phyloP scores from a whole-genome alignment of 208 protist genomes.

The Dictyostelium gargantuum region DNA sequence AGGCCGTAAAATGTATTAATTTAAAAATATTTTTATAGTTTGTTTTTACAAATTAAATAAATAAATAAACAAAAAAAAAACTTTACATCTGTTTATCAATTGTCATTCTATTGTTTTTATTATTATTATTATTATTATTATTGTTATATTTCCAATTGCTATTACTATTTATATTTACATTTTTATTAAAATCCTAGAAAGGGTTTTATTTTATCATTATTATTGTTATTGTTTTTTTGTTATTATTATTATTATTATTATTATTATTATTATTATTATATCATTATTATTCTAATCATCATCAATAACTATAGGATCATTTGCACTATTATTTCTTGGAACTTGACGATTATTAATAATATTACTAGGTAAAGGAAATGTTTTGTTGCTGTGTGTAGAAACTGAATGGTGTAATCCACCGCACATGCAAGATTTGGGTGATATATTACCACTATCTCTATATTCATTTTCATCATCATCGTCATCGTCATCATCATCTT shows the following conservation, averaged over 20 bases:
- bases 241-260: background rate
- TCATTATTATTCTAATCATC: no score
- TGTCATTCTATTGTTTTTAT: no score
- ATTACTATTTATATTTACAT: background rate
- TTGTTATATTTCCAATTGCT: no score
- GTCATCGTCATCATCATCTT: background rate
- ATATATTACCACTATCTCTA: background rate
- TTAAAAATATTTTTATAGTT: background rate
- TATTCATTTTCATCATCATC: background rate
- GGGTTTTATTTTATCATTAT: no score
- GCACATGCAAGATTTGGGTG: no score
- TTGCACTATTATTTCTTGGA: background rate
- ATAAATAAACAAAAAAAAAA: background rate
- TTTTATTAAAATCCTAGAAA: no score
- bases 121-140: no score
- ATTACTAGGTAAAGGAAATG: no score
- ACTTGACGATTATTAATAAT: background rate
- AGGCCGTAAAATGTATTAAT: slow-evolving; percentile 10
- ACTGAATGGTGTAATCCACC: no score
- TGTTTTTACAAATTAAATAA: no score
- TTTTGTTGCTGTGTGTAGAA: no score
- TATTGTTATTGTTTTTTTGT: background rate
- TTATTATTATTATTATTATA: no score
- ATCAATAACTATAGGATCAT: background rate
- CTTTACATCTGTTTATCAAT: background rate